A percentile compares a stretch with the other conserved stretches of the same genome.
phyloP scores from a whole-genome alignment of 768 basidiomycete genomes.

The Russula compacta region DNA sequence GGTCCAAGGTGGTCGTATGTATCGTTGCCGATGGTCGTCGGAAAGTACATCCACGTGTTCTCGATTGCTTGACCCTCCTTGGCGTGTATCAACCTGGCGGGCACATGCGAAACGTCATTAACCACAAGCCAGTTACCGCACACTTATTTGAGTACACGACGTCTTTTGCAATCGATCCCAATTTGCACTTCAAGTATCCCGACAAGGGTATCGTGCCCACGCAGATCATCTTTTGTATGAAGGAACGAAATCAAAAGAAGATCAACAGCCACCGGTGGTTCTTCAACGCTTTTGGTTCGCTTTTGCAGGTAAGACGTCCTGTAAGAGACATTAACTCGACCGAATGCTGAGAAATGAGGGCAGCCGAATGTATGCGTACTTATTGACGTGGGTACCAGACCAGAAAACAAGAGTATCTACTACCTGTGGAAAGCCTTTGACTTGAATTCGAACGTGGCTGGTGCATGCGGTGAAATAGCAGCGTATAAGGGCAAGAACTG shows the following conservation, averaged over 20 bases:
- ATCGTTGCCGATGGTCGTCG: slow-evolving; percentile 85
- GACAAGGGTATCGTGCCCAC: slow-evolving; percentile 91
- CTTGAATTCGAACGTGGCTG: slow-evolving; percentile 84
- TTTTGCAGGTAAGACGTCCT: slow-evolving; percentile 55
- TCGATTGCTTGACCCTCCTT: slow-evolving; percentile 83
- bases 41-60: slow-evolving; percentile 72
- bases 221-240: slow-evolving; percentile 87
- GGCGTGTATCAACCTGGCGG: slow-evolving; percentile 81
- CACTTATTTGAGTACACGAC: slow-evolving; percentile 84
- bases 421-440: slow-evolving; percentile 95
- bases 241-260: slow-evolving; percentile 94
- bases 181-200: slow-evolving; percentile 77
- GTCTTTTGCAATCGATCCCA: slow-evolving; percentile 68
- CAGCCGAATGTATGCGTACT: slow-evolving; percentile 89
- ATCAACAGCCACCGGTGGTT: slow-evolving; percentile 97
- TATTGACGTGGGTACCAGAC: slow-evolving; percentile 90
- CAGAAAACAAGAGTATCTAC: slow-evolving; percentile 82
- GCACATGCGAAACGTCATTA: slow-evolving; percentile 55
- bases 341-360: neutral
- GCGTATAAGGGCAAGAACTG: slow-evolving; percentile 88
- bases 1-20: slow-evolving; percentile 75
- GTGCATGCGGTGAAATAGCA: slow-evolving; percentile 96
- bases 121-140: slow-evolving; percentile 62
- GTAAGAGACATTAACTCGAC: neutral
- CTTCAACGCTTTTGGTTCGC: slow-evolving; percentile 84